phyloP scores from a whole-genome alignment of 169 alveolate genomes.

The Cryptosporidium sp. region DNA sequence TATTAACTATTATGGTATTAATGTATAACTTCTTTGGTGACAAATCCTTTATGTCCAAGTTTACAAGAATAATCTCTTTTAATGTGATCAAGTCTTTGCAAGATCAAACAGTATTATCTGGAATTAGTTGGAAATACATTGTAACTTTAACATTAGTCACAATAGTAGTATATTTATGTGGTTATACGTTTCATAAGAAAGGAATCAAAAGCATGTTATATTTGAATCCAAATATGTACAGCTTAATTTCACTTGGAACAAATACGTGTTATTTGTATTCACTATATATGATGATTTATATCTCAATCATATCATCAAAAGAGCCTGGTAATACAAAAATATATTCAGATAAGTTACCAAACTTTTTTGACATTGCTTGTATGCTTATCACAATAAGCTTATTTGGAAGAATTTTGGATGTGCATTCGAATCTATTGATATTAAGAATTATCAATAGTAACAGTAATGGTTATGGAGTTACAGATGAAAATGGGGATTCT shows the following conservation, averaged over 20 bases:
- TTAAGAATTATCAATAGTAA: slow-evolving; percentile 24
- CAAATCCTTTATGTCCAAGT: slow-evolving; percentile 20
- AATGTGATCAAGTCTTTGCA: slow-evolving; percentile 14
- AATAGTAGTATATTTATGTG: slow-evolving; percentile 55
- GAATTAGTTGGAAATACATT: slow-evolving; percentile 49
- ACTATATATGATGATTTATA: slow-evolving; percentile 32
- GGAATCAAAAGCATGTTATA: slow-evolving; percentile 17
- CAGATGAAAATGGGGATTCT: neutral
- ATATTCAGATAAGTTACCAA: slow-evolving; percentile 51
- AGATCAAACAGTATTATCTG: slow-evolving; percentile 13
- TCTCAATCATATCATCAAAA: slow-evolving; percentile 30
- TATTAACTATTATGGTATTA: slow-evolving; percentile 37
- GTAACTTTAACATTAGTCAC: slow-evolving; percentile 27
- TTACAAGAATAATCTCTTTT: slow-evolving; percentile 21
- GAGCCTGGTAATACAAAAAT: neutral
- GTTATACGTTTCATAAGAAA: slow-evolving; percentile 41
- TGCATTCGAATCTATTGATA: slow-evolving; percentile 37
- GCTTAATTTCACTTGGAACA: slow-evolving; percentile 51
- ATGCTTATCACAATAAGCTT: slow-evolving; percentile 60
- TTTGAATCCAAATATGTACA: slow-evolving; percentile 46
- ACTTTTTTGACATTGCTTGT: slow-evolving; percentile 68
- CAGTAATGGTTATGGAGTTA: neutral
- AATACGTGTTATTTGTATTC: slow-evolving; percentile 58
- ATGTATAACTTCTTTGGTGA: slow-evolving; percentile 20
- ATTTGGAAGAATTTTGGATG: slow-evolving; percentile 66